Evolutionary conservation across 129 eudicot genomes (phyloP).

Genomic region (Centrapalus pauciflorus): DNA sequence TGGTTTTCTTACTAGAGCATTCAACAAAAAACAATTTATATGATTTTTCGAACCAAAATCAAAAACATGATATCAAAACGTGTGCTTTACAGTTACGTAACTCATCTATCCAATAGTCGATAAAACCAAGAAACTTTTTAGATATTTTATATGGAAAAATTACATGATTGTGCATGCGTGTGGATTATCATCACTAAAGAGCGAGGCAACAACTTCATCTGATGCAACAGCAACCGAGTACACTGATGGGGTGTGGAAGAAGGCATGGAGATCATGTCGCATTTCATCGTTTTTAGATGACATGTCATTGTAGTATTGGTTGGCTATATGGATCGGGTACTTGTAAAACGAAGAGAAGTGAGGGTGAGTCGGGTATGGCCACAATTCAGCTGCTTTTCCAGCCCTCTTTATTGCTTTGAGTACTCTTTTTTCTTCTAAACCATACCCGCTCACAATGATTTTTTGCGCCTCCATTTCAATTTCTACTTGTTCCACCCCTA

Average conservation of each 20-base stretch:
- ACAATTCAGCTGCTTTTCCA: slow-evolving; percentile 72
- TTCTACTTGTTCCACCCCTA: slow-evolving; percentile 63
- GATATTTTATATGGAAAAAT: no score
- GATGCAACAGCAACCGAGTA: slow-evolving; percentile 66
- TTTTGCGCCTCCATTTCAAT: slow-evolving; percentile 72
- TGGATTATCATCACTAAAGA: slow-evolving; percentile 74
- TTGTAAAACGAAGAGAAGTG: slow-evolving; percentile 64
- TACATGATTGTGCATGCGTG: slow-evolving; percentile 62
- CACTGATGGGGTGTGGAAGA: slow-evolving; percentile 61
- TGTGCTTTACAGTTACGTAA: no score
- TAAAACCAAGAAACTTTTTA: no score
- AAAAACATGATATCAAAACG: no score
- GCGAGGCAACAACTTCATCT: slow-evolving; percentile 62
- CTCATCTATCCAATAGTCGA: no score
- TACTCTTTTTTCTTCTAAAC: slow-evolving; percentile 52
- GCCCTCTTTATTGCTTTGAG: slow-evolving; percentile 63
- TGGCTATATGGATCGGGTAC: slow-evolving; percentile 49
- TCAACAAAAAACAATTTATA: no score
- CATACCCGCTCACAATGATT: slow-evolving; percentile 50
- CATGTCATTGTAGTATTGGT: slow-evolving; percentile 41
- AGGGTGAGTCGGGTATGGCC: slow-evolving; percentile 58
- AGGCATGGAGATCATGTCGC: slow-evolving; percentile 39
- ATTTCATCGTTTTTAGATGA: slow-evolving; percentile 33
- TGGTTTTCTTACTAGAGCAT: no score
- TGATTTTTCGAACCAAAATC: no score